Conservation (phyloP, 2,329 filamentous ascomycete species). For the Onygenales sp. region DNA sequence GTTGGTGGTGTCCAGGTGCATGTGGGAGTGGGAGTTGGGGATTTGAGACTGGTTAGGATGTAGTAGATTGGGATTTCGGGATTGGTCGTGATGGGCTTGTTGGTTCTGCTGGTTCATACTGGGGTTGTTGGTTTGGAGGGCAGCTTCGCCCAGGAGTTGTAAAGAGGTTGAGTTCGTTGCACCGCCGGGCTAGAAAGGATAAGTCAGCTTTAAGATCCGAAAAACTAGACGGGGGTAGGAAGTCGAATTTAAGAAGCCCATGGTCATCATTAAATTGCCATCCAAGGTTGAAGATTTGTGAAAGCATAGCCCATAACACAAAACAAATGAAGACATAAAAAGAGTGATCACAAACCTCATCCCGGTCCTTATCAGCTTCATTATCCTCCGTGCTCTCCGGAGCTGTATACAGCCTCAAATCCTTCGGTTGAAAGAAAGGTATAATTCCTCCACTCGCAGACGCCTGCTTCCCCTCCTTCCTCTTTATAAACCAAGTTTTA, state of each 20-base stretch:
- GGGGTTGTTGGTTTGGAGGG: conserved; percentile 16
- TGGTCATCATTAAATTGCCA: too few relatives aligned
- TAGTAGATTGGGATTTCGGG: neutral
- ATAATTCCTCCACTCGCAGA: conserved; percentile 14
- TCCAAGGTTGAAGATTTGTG: too few relatives aligned
- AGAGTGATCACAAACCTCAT: neutral
- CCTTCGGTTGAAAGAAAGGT: conserved; percentile 12
- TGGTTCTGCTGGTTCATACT: neutral
- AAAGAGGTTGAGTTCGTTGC: conserved; percentile 21
- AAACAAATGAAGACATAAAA: neutral
- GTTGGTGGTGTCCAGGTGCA: neutral
- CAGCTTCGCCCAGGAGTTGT: conserved; percentile 32
- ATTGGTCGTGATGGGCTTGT: neutral
- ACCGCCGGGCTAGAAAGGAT: neutral
- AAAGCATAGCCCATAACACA: neutral
- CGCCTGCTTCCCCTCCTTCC: conserved; percentile 27
- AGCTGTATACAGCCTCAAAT: conserved; percentile 1
- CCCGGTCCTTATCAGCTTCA: neutral
- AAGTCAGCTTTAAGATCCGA: neutral
- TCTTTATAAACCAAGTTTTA: conserved; percentile 55
- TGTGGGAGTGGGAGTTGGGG: neutral
- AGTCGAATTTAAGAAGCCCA: neutral
- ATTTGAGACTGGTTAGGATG: neutral
- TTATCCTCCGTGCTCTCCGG: neutral
- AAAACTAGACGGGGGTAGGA: neutral